Percentiles rank a stretch among this genome's conserved stretches.
phyloP scores from a whole-genome alignment of 2,329 filamentous ascomycete species.

The Pyricularia pennisetigena region DNA sequence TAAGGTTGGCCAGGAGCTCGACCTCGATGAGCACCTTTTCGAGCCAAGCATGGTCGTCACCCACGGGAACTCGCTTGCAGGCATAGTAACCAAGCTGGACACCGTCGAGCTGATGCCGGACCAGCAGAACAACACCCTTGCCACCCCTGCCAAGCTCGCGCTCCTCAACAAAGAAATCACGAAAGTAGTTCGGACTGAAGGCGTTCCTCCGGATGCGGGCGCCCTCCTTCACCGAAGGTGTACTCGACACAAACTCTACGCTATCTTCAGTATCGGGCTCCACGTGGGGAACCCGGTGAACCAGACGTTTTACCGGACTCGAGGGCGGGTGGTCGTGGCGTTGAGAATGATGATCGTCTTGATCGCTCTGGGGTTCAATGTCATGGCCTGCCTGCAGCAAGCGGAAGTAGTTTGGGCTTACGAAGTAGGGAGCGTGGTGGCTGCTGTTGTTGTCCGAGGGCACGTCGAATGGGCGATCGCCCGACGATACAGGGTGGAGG shows the following conservation, averaged over 20 bases:
- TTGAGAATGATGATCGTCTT: conserved; percentile 41
- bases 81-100: conserved; percentile 64
- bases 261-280: conserved; percentile 21
- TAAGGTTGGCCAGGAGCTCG: conserved; percentile 80
- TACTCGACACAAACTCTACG: conserved; percentile 43
- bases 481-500: conserved; percentile 37
- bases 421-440: conserved; percentile 41
- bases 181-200: conserved; percentile 89
- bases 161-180: conserved; percentile 86
- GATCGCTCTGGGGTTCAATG: conserved; percentile 25
- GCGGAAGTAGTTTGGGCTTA: conserved; percentile 89
- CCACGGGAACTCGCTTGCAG: conserved; percentile 93
- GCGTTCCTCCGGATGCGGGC: conserved; percentile 76
- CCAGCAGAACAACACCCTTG: conserved; percentile 90
- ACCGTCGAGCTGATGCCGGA: conserved; percentile 83
- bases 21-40: conserved; percentile 92
- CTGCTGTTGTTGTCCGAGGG: conserved; percentile 29
- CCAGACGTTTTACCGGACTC: conserved; percentile 44
- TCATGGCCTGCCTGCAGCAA: conserved; percentile 60
- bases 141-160: conserved; percentile 78
- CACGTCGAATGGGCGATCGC: conserved; percentile 37
- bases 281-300: conserved; percentile 29
- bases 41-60: conserved; percentile 89
- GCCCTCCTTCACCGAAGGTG: conserved; percentile 31
- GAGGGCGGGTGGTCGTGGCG: conserved; percentile 33